These are phyloP conservation scores for Pontederia paniculata DNA, from an alignment of 176 grass and related monocot species.

Conservation along the genomic window DNA sequence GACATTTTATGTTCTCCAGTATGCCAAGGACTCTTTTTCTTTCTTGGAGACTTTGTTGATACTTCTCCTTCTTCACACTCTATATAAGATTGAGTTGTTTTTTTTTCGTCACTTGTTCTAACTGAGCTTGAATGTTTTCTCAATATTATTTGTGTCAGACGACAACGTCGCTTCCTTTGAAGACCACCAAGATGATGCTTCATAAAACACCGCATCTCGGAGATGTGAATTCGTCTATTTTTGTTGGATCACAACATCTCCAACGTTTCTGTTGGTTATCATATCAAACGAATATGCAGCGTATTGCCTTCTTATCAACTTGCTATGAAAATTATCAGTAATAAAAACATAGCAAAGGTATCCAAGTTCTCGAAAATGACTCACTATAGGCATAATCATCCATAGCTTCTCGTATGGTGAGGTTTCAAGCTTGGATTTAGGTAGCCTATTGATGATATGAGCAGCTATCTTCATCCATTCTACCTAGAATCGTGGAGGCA, in stretches of 20 bases:
- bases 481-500: conserved; percentile 6
- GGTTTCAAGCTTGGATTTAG: not conserved
- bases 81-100: not conserved
- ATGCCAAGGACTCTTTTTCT: not conserved
- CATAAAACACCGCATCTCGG: not conserved
- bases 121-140: not conserved
- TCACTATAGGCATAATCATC: not conserved
- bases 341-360: conserved; percentile 18
- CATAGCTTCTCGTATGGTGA: conserved; percentile 13
- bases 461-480: conserved; percentile 1
- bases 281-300: conserved; percentile 24
- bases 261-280: conserved; percentile 11
- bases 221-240: not conserved
- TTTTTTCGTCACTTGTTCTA: not conserved
- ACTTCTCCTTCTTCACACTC: not conserved
- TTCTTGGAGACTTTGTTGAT: not conserved
- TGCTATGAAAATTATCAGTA: not conserved
- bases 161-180: not conserved
- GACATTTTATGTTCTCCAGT: not conserved
- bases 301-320: conserved; percentile 3
- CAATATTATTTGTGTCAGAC: no score
- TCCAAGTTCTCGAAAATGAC: conserved; percentile 3
- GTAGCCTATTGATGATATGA: conserved; percentile 8
- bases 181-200: not conserved
- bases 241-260: conserved; percentile 14